Conservation (phyloP, 2,329 filamentous ascomycete species). For the Fonsecaea erecta region DNA sequence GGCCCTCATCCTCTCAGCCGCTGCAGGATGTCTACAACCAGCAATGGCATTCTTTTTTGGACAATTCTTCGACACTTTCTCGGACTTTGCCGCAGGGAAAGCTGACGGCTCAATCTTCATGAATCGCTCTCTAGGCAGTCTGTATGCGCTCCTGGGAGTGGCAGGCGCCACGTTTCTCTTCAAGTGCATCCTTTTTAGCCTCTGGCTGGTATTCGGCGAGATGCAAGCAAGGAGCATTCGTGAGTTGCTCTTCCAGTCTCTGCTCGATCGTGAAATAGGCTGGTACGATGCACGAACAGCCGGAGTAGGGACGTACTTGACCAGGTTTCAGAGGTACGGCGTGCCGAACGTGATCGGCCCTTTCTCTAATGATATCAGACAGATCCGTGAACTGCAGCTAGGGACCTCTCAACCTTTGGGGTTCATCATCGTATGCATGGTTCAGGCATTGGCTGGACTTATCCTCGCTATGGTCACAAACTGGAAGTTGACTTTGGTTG, state of each 20-base stretch:
- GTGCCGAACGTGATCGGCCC: background rate
- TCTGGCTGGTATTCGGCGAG: slow-evolving; percentile 81
- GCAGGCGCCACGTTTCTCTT: slow-evolving; percentile 69
- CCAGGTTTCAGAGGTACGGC: slow-evolving; percentile 73
- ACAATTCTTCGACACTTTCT: slow-evolving; percentile 72
- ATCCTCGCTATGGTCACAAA: slow-evolving; percentile 76
- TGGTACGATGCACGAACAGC: slow-evolving; percentile 81
- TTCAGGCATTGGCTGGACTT: slow-evolving; percentile 70
- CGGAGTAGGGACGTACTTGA: slow-evolving; percentile 73
- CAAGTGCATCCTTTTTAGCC: slow-evolving; percentile 67
- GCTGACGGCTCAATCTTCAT: slow-evolving; percentile 59
- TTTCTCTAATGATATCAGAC: slow-evolving; percentile 55
- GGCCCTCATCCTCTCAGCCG: slow-evolving; percentile 61
- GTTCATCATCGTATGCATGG: slow-evolving; percentile 65
- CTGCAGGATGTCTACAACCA: slow-evolving; percentile 67
- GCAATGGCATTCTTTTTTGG: slow-evolving; percentile 73
- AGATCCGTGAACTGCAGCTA: slow-evolving; percentile 79
- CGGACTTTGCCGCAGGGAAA: slow-evolving; percentile 64
- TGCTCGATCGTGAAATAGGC: slow-evolving; percentile 73
- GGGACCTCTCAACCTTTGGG: slow-evolving; percentile 81
- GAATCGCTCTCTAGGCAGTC: slow-evolving; percentile 62
- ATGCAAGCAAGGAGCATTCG: slow-evolving; percentile 72
- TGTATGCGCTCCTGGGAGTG: slow-evolving; percentile 65
- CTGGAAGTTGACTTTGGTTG: slow-evolving; percentile 81
- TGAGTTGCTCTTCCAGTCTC: slow-evolving; percentile 65